These are phyloP conservation scores for Talaromyces amestolkiae DNA, from an alignment of 2,329 filamentous ascomycete genomes.

Conservation along the genomic window DNA sequence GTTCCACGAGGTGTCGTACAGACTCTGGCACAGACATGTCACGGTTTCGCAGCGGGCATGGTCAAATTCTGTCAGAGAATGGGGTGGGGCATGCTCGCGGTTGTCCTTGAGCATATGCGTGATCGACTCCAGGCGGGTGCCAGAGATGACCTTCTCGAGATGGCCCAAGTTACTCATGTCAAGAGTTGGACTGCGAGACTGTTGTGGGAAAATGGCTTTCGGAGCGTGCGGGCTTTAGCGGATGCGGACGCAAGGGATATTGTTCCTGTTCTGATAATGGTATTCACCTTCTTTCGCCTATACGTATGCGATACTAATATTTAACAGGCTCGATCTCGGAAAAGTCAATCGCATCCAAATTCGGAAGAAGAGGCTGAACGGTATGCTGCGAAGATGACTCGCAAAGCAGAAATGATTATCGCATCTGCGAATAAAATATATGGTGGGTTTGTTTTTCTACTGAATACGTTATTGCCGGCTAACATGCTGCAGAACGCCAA, in stretches of 20 bases:
- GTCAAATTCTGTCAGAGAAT: constrained; percentile 76
- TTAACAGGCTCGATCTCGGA: constrained; percentile 63
- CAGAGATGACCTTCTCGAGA: constrained; percentile 65
- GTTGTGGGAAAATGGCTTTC: constrained; percentile 75
- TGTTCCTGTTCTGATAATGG: constrained; percentile 69
- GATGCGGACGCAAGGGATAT: constrained; percentile 67
- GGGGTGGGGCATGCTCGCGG: constrained; percentile 71
- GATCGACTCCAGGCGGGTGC: constrained; percentile 72
- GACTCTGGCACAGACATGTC: constrained; percentile 69
- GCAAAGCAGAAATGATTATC: constrained; percentile 67
- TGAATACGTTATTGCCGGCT: constrained; percentile 7
- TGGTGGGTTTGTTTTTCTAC: constrained; percentile 39
- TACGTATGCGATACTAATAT: neutral
- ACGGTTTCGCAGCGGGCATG: constrained; percentile 75
- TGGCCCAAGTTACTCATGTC: constrained; percentile 70
- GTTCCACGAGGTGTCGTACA: constrained; percentile 69
- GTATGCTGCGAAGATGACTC: constrained; percentile 62
- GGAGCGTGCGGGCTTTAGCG: constrained; percentile 64
- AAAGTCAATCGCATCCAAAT: constrained; percentile 50
- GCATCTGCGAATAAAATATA: constrained; percentile 68
- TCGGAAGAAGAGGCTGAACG: constrained; percentile 58
- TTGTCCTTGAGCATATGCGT: constrained; percentile 71
- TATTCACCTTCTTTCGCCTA: constrained; percentile 26
- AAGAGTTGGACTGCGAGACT: constrained; percentile 73
- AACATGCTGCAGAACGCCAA: constrained; percentile 32